Conservation (phyloP, 805 yeast genomes). For the Saturnispora kantuleensis region DNA sequence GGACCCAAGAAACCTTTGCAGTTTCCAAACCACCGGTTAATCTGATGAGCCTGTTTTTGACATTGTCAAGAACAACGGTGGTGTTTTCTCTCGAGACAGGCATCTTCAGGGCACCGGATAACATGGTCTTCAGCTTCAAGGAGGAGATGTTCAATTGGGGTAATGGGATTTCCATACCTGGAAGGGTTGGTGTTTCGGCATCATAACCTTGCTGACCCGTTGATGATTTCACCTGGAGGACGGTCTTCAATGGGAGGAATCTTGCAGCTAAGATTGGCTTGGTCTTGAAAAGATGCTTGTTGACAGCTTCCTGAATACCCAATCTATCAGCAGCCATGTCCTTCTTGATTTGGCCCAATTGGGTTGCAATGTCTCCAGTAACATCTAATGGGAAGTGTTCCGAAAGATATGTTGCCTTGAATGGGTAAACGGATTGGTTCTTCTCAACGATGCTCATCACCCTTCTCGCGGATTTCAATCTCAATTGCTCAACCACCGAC, state of each 20-base stretch:
- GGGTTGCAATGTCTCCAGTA: constrained; percentile 24
- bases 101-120: constrained; percentile 43
- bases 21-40: constrained; percentile 70
- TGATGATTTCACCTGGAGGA: constrained; percentile 54
- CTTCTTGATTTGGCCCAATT: constrained; percentile 35
- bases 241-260: constrained; percentile 59
- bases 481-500: constrained; percentile 70
- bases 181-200: constrained; percentile 51
- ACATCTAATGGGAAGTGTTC: constrained; percentile 48
- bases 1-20: constrained; percentile 78
- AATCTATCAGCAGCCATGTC: constrained; percentile 57
- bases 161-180: constrained; percentile 67
- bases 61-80: constrained; percentile 53
- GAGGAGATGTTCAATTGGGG: constrained; percentile 65
- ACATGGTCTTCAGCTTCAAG: constrained; percentile 53
- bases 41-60: constrained; percentile 51
- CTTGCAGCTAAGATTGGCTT: constrained; percentile 65
- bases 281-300: constrained; percentile 67
- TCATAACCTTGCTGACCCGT: constrained; percentile 61
- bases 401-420: constrained; percentile 70
- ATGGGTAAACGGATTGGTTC: constrained; percentile 78
- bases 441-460: constrained; percentile 64
- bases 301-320: constrained; percentile 71
- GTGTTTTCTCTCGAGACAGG: constrained; percentile 70
- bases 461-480: constrained; percentile 62